Evolutionary conservation across 441 rosid species (phyloP).

Genomic region (Gossypium schwendimanii): DNA sequence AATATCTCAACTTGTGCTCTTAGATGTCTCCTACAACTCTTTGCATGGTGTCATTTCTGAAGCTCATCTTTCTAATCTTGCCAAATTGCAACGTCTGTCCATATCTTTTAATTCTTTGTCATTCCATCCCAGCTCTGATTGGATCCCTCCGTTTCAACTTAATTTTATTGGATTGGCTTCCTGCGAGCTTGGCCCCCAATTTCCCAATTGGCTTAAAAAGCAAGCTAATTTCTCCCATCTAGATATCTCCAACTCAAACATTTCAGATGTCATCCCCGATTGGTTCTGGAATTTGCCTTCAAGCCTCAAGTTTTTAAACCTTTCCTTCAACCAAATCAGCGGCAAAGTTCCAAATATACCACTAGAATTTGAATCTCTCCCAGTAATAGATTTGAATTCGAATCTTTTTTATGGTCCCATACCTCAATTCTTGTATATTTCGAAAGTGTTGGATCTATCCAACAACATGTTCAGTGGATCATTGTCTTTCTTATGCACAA

Average conservation of each 20-base stretch:
- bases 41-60: neutral
- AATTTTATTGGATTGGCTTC: neutral
- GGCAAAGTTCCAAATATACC: neutral
- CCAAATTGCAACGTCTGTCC: neutral
- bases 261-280: neutral
- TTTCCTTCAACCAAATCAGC: neutral
- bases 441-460: neutral
- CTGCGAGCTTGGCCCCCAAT: neutral
- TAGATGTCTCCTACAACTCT: neutral
- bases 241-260: constrained; percentile 1
- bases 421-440: neutral
- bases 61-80: neutral
- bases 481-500: constrained; percentile 9
- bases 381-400: neutral
- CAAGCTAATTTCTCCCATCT: neutral
- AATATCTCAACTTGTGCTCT: neutral
- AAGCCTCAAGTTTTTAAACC: neutral
- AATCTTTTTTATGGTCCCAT: neutral
- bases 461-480: neutral
- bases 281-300: constrained; percentile 6
- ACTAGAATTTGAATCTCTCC: neutral
- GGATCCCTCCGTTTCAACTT: neutral
- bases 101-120: neutral
- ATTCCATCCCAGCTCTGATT: neutral
- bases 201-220: neutral